phyloP scores from a whole-genome alignment of 129 eudicot genomes.

The Rutidosis leptorrhynchoides region DNA sequence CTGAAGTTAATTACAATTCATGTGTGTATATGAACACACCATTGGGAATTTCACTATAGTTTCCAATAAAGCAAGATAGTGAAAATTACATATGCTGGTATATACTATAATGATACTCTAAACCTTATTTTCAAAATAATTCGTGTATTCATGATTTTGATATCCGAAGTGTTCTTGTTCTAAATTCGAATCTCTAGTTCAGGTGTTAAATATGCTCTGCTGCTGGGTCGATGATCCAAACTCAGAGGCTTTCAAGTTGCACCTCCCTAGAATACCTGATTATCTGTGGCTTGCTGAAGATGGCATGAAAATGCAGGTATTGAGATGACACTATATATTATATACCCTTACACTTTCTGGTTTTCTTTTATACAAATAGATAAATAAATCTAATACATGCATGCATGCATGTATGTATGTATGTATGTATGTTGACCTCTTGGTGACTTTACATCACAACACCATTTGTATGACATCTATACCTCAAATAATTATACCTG shows the following conservation, averaged over 20 bases:
- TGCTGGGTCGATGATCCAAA: constrained; percentile 98
- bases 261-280: constrained; percentile 81
- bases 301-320: constrained; percentile 99
- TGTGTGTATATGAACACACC: not conserved
- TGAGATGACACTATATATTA: constrained; percentile 7
- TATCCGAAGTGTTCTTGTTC: constrained; percentile 8
- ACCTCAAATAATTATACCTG: not conserved
- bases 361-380: not conserved
- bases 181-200: constrained; percentile 19
- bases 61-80: not conserved
- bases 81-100: not conserved
- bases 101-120: not conserved
- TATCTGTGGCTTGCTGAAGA: constrained; percentile 97
- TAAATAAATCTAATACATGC: too few species aligned
- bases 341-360: constrained; percentile 7
- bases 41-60: not conserved
- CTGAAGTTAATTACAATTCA: not conserved
- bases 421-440: not conserved
- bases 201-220: constrained; percentile 95
- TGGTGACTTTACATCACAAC: not conserved
- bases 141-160: not conserved
- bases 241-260: constrained; percentile 89
- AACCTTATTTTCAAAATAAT: not conserved
- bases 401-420: too few species aligned
- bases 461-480: not conserved